Evolutionary conservation across 371 early-diverging fungal species (phyloP).

Genomic region (Catenaria anguillulae): DNA sequence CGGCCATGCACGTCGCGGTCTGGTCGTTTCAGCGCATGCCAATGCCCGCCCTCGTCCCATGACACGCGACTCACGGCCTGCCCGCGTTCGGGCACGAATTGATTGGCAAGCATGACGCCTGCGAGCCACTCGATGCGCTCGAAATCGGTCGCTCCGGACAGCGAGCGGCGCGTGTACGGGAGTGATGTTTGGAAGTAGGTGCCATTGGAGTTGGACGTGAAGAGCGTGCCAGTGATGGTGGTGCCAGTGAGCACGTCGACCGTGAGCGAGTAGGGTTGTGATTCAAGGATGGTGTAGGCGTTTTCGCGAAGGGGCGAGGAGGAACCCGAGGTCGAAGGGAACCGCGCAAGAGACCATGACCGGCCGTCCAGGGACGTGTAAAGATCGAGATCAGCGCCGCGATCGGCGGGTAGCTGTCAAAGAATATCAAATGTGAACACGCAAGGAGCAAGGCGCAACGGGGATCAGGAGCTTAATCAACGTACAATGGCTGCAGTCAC

Average conservation of each 20-base stretch:
- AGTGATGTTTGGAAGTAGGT: constrained; percentile 63
- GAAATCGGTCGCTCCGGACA: constrained; percentile 65
- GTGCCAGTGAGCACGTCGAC: constrained; percentile 39
- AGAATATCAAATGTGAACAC: constrained; percentile 6
- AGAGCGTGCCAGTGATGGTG: constrained; percentile 47
- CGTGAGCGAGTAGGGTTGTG: constrained; percentile 40
- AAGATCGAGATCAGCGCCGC: constrained; percentile 33
- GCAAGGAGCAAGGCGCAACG: too few relatives aligned
- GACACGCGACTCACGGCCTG: constrained; percentile 67
- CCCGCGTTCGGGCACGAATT: constrained; percentile 24
- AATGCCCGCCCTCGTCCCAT: constrained; percentile 71
- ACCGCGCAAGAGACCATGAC: constrained; percentile 10
- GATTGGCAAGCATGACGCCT: constrained; percentile 70
- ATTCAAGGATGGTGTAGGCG: constrained; percentile 64
- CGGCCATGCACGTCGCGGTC: constrained; percentile 26
- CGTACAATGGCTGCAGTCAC: constrained; percentile 46
- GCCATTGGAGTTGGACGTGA: constrained; percentile 77
- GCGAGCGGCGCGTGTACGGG: constrained; percentile 60
- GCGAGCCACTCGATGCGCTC: constrained; percentile 69
- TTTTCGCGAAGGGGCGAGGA: neutral
- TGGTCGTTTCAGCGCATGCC: constrained; percentile 49
- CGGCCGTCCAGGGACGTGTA: constrained; percentile 19
- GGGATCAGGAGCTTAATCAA: too few relatives aligned
- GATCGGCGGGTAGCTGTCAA: constrained; percentile 15
- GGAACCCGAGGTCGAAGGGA: neutral